Percentiles rank a stretch among this genome's conserved stretches.
These are phyloP conservation scores for Euphorbia schlechtendalii DNA, from an alignment of 441 rosid genomes.

Conservation along the genomic window DNA sequence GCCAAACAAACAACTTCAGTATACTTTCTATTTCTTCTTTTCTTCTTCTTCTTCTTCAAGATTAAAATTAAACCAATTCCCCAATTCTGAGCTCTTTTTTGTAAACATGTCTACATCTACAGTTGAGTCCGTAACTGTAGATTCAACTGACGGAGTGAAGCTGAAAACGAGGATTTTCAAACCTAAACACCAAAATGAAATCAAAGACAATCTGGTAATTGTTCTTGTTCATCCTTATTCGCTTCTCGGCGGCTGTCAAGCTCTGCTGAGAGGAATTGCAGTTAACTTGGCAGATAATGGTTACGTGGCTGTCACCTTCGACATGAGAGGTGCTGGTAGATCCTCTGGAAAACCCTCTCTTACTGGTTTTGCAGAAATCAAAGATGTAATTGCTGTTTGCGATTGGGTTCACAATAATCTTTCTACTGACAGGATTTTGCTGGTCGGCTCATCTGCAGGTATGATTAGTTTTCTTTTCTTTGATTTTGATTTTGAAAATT, in stretches of 20 bases:
- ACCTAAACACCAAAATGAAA: slow-evolving; percentile 31
- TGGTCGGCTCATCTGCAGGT: slow-evolving; percentile 96
- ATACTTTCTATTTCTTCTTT: not conserved
- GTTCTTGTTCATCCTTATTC: slow-evolving; percentile 92
- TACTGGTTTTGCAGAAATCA: slow-evolving; percentile 77
- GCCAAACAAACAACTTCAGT: not conserved
- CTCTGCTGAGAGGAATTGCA: slow-evolving; percentile 68
- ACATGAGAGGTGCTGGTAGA: slow-evolving; percentile 87
- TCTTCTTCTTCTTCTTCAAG: not conserved
- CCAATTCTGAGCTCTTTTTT: not conserved
- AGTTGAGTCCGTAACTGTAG: slow-evolving; percentile 55
- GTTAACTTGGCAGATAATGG: slow-evolving; percentile 54
- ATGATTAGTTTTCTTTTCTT: slow-evolving; percentile 1
- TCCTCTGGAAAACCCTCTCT: slow-evolving; percentile 82
- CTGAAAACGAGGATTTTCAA: slow-evolving; percentile 62
- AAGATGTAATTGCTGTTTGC: slow-evolving; percentile 78
- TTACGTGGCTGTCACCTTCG: slow-evolving; percentile 66
- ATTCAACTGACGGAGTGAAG: slow-evolving; percentile 49
- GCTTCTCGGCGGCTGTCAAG: slow-evolving; percentile 78
- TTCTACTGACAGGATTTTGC: slow-evolving; percentile 50
- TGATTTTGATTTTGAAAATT: not conserved
- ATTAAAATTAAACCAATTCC: not conserved
- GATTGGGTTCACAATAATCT: slow-evolving; percentile 55
- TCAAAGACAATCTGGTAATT: slow-evolving; percentile 32
- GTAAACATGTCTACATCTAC: slow-evolving; percentile 37